Evolutionary conservation across 2,329 filamentous ascomycete genomes (phyloP).

Genomic region (Exophiala sp.): DNA sequence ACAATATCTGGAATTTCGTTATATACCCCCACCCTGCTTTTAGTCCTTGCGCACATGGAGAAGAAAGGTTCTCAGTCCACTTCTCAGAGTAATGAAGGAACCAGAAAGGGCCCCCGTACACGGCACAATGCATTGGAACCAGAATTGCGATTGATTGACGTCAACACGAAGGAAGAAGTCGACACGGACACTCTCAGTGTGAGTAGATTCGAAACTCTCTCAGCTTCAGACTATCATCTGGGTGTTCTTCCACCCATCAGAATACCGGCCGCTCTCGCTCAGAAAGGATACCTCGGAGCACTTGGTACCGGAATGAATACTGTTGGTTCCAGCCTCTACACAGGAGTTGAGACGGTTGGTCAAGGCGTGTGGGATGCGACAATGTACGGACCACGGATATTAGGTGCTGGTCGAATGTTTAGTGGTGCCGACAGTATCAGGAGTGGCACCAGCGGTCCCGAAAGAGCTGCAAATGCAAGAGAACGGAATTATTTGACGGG

Average conservation of each 20-base stretch:
- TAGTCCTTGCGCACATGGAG: constrained; percentile 86
- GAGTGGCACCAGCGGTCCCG: constrained; percentile 50
- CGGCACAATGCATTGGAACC: constrained; percentile 78
- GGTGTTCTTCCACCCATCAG: constrained; percentile 75
- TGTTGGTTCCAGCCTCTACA: constrained; percentile 33
- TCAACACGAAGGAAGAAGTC: constrained; percentile 75
- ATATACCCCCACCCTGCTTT: constrained; percentile 86
- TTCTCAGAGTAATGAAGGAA: constrained; percentile 44
- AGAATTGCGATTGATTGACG: constrained; percentile 85
- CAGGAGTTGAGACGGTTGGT: constrained; percentile 48
- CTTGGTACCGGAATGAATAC: constrained; percentile 51
- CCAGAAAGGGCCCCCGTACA: constrained; percentile 42
- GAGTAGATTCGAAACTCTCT: constrained; percentile 80
- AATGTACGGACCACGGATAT: constrained; percentile 75
- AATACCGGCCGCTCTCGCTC: constrained; percentile 60
- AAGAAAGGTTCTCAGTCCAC: constrained; percentile 66
- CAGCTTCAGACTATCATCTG: constrained; percentile 88
- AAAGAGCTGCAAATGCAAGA: constrained; percentile 42
- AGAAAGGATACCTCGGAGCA: constrained; percentile 71
- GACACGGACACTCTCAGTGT: constrained; percentile 83
- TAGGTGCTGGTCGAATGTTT: constrained; percentile 49
- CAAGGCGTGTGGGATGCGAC: constrained; percentile 87
- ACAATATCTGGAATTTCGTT: constrained; percentile 95
- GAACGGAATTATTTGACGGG: constrained; percentile 54
- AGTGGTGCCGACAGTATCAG: constrained; percentile 77